Conservation (phyloP, 2,329 filamentous ascomycete species). For the Stagonosporopsis cucurbitacearum region DNA sequence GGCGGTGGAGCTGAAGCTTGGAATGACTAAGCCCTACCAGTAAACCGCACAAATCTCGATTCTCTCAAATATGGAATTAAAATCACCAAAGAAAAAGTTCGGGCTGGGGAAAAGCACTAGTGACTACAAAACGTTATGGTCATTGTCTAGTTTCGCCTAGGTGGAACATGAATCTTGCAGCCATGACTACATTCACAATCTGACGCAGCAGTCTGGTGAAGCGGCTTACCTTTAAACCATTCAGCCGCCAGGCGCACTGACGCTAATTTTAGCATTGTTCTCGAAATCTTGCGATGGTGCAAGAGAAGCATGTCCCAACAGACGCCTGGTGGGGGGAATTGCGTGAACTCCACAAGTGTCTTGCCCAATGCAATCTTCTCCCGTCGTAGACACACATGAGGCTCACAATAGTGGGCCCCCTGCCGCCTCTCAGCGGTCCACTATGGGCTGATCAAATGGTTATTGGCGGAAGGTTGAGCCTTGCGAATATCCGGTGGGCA, state of each 20-base stretch:
- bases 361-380: neutral
- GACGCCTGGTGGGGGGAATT: constrained; percentile 2
- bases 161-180: too few relatives aligned
- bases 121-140: too few relatives aligned
- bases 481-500: constrained; percentile 14
- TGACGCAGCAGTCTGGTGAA: neutral
- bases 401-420: constrained; percentile 10
- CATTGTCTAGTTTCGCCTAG: neutral
- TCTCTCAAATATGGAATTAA: neutral
- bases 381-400: constrained; percentile 11
- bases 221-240: neutral
- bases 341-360: constrained; percentile 6
- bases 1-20: constrained; percentile 4
- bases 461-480: constrained; percentile 10
- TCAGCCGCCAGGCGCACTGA: neutral
- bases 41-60: neutral
- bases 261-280: neutral
- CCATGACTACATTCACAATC: neutral
- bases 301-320: neutral
- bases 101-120: too few relatives aligned
- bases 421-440: constrained; percentile 8
- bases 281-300: neutral
- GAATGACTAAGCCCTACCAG: constrained; percentile 12
- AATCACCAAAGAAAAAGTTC: too few relatives aligned
- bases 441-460: constrained; percentile 6